Evolutionary conservation across 2,329 filamentous ascomycete genomes (phyloP).

Genomic region (Sordariomycetes sp.): DNA sequence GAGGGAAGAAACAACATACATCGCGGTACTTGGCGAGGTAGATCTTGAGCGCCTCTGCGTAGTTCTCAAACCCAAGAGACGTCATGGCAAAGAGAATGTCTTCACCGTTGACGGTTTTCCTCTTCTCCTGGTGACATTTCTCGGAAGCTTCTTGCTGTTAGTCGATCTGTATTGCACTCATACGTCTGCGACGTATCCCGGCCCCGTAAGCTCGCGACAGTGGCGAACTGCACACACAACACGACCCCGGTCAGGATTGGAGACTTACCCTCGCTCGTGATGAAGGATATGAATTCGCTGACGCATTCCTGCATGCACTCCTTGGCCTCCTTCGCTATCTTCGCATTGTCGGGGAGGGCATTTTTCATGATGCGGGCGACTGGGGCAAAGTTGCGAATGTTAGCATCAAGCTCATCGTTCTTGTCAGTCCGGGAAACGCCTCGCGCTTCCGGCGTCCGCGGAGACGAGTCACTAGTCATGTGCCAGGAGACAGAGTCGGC

Average conservation of each 20-base stretch:
- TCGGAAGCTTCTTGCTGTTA: conserved; percentile 60
- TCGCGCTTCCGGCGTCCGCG: conserved; percentile 33
- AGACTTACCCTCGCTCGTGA: conserved; percentile 86
- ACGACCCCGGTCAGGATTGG: conserved; percentile 2
- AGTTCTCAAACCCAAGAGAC: conserved; percentile 96
- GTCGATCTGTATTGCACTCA: neutral
- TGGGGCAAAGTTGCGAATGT: conserved; percentile 88
- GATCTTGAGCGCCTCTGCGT: conserved; percentile 94
- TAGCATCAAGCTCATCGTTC: conserved; percentile 61
- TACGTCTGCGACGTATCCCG: neutral
- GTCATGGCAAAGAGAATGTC: conserved; percentile 99
- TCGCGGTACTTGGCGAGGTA: conserved; percentile 96
- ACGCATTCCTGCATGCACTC: conserved; percentile 99
- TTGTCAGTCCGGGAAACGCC: conserved; percentile 33
- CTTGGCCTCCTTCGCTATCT: conserved; percentile 98
- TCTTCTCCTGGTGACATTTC: conserved; percentile 98
- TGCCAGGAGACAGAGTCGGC: conserved; percentile 21
- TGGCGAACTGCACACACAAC: neutral
- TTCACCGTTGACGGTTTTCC: conserved; percentile 97
- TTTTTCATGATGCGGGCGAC: conserved; percentile 99
- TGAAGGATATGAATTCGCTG: conserved; percentile 99
- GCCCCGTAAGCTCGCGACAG: neutral
- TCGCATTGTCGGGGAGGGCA: conserved; percentile 92
- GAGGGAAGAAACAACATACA: conserved; percentile 41
- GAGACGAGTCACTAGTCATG: conserved; percentile 48